Conservation (phyloP, 371 early-diverging fungal genomes). For the Rhizomucor miehei region DNA sequence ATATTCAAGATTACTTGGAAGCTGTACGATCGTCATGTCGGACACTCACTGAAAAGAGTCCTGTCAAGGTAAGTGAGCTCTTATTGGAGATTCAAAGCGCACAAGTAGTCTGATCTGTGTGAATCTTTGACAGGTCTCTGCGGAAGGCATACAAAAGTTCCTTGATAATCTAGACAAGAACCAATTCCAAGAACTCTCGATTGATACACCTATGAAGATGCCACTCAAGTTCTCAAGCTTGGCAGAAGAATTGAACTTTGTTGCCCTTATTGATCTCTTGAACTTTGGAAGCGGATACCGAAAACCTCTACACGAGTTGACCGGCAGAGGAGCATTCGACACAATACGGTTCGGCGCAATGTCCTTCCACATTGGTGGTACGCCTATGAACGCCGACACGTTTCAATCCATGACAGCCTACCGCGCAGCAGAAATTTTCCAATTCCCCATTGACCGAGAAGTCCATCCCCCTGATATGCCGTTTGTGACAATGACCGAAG, state of each 20-base stretch:
- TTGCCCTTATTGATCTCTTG: slow-evolving; percentile 69
- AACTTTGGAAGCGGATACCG: slow-evolving; percentile 73
- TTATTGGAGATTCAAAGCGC: too few species aligned
- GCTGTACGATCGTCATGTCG: too few species aligned
- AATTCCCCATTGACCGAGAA: slow-evolving; percentile 64
- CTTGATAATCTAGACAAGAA: slow-evolving; percentile 23
- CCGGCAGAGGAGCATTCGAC: slow-evolving; percentile 71
- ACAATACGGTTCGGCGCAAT: slow-evolving; percentile 82
- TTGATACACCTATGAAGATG: slow-evolving; percentile 57
- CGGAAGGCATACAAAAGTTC: slow-evolving; percentile 23
- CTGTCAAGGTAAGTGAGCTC: too few species aligned
- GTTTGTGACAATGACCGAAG: slow-evolving; percentile 68
- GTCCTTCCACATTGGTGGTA: slow-evolving; percentile 72
- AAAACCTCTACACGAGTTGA: slow-evolving; percentile 57
- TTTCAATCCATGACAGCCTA: slow-evolving; percentile 41
- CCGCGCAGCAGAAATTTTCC: slow-evolving; percentile 57
- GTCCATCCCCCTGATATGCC: slow-evolving; percentile 51
- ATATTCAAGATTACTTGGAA: too few species aligned
- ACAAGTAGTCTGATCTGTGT: too few species aligned
- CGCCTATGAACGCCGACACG: slow-evolving; percentile 40
- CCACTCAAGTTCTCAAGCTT: slow-evolving; percentile 71
- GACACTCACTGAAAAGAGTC: too few species aligned
- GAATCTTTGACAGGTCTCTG: slow-evolving; percentile 19
- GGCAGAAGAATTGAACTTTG: slow-evolving; percentile 73
- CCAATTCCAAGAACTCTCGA: slow-evolving; percentile 37